Conservation (phyloP, 2,329 filamentous ascomycete genomes). For the Colletotrichum graminicola region DNA sequence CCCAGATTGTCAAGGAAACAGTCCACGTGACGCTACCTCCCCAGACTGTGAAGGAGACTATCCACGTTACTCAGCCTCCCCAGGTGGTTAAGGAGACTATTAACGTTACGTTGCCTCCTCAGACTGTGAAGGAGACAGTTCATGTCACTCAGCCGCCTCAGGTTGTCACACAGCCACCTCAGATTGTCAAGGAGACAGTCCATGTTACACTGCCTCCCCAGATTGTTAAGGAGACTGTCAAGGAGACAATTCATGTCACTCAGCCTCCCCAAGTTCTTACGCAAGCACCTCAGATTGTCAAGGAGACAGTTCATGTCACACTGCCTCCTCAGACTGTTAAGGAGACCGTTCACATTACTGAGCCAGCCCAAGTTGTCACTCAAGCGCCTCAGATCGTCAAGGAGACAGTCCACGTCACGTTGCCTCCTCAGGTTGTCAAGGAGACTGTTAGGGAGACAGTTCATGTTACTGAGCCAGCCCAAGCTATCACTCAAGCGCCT, state of each 20-base stretch:
- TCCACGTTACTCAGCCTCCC: no score
- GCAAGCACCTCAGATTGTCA: slow-evolving; percentile 11
- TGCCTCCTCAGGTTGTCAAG: slow-evolving; percentile 21
- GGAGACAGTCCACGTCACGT: slow-evolving; percentile 10
- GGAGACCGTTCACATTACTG: slow-evolving; percentile 29
- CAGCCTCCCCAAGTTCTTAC: not conserved
- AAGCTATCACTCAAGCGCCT: slow-evolving; percentile 4
- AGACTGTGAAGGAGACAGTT: no score
- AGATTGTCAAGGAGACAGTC: not conserved
- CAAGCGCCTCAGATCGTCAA: slow-evolving; percentile 12
- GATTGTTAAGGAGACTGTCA: not conserved
- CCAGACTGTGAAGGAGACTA: no score
- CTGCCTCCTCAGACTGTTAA: slow-evolving; percentile 18
- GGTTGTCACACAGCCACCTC: not conserved
- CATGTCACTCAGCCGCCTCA: no score
- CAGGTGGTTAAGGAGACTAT: no score
- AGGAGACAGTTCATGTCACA: slow-evolving; percentile 23
- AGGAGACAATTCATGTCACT: not conserved
- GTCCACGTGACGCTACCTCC: no score
- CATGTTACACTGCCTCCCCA: not conserved
- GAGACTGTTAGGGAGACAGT: slow-evolving; percentile 33
- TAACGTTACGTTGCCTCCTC: no score
- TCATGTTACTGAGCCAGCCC: slow-evolving; percentile 16
- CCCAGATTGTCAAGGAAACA: no score
- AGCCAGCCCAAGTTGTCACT: slow-evolving; percentile 5